Base-by-base conservation (phyloP, 495 filamentous ascomycete species). In the Barbatosphaeria neglecta region DNA sequence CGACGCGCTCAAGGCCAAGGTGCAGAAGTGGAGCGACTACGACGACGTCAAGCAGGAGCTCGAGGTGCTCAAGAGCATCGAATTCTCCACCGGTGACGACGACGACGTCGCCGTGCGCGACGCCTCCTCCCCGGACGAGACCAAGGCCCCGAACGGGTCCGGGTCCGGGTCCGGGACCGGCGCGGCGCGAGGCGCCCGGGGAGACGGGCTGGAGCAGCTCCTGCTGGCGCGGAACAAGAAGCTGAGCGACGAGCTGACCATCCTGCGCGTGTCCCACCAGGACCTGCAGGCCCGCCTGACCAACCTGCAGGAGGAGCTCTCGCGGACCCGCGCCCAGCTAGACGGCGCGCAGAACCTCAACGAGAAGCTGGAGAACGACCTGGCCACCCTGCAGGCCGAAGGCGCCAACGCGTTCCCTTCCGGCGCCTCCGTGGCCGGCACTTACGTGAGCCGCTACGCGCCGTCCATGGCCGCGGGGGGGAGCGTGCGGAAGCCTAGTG, bases 51-150 rank as follows among this genome's bases (percentile, higher is more conserved):
- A 92, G 59, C 82, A 88, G 46, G 93, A 98, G 63, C 74, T 98
- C 20, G 92, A 97, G 53, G 88, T 98, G 40, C 76, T 98, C 53
- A 95, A 95, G 80, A 92, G 90, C 52, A 95, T 98, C 50, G 92
- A 98, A 59, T 95, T 98, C 56, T 81, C 90, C 0, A 86, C 86
- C 0, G 87, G 86, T 8, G 88, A 95, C 51, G 87, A 95, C 50
- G 87, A 92, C 19, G 83, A 85, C 6, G 59, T 55, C n/a, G n/a
- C n/a, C n/a, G n/a, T n/a, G n/a, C n/a, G n/a, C n/a, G n/a, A n/a
- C n/a, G n/a, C n/a, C n/a, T n/a, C n/a, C n/a, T n/a, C n/a, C n/a
- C n/a, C n/a, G n/a, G n/a, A n/a, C n/a, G n/a, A n/a, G n/a, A n/a
- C n/a, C n/a, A n/a, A n/a, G n/a, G n/a, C n/a, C n/a, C n/a, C n/a